Conservation (phyloP, 2,329 filamentous ascomycete species). For the Furcasterigmium furcatum region DNA sequence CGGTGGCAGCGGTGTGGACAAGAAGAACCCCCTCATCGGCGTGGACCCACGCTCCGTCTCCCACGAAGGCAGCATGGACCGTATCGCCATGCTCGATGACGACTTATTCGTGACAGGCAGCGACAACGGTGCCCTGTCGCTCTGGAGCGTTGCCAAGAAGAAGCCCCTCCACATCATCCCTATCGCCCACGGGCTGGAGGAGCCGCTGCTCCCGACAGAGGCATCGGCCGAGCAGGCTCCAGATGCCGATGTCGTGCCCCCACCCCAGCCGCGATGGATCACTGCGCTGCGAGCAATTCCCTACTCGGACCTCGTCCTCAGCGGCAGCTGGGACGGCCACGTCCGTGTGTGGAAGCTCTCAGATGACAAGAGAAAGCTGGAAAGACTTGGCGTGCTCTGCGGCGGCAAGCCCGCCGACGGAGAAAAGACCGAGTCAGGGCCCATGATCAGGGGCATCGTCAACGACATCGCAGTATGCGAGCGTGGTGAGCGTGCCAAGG, state of each 20-base stretch:
- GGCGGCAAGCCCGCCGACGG: slow-evolving; percentile 10
- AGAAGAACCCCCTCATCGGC: slow-evolving; percentile 34
- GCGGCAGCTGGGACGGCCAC: slow-evolving; percentile 90
- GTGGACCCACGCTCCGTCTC: slow-evolving; percentile 51
- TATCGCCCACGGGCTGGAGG: slow-evolving; percentile 82
- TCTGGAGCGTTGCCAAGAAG: slow-evolving; percentile 93
- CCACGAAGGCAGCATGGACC: slow-evolving; percentile 85
- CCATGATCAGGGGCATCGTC: slow-evolving; percentile 67
- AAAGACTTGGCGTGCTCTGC: slow-evolving; percentile 67
- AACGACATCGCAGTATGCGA: slow-evolving; percentile 90
- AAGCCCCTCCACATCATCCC: slow-evolving; percentile 81
- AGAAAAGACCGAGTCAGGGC: slow-evolving; percentile 9
- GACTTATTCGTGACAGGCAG: slow-evolving; percentile 89
- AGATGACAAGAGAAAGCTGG: slow-evolving; percentile 76
- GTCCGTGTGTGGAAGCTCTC: slow-evolving; percentile 83
- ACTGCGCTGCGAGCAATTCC: slow-evolving; percentile 84
- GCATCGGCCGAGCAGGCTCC: slow-evolving; percentile 71
- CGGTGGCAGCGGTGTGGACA: slow-evolving; percentile 56
- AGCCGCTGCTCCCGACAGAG: slow-evolving; percentile 62
- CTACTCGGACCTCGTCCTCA: slow-evolving; percentile 86
- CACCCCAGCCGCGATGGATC: slow-evolving; percentile 78
- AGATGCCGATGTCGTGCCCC: slow-evolving; percentile 54
- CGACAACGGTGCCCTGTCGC: slow-evolving; percentile 81
- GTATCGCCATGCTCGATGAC: slow-evolving; percentile 85
- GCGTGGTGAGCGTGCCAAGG: slow-evolving; percentile 70